Percentiles rank a stretch among this genome's conserved stretches.
Conservation (phyloP, 306 rosid species). For the Dryas alaskensis region DNA sequence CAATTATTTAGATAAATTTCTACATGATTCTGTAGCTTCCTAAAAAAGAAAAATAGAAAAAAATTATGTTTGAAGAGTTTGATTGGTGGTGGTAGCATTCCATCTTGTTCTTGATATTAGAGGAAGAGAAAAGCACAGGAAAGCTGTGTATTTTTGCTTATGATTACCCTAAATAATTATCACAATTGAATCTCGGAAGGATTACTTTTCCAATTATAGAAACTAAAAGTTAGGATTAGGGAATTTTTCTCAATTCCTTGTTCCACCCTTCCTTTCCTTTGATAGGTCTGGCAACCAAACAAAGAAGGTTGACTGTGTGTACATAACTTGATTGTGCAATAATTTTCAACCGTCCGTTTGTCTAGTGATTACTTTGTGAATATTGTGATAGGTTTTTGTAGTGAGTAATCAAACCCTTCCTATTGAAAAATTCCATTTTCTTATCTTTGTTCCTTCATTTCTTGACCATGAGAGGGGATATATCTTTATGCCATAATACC, state of each 20-base stretch:
- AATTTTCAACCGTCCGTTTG: not conserved
- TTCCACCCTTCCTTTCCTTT: not conserved
- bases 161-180: not conserved
- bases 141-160: not conserved
- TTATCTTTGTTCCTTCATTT: not conserved
- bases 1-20: not conserved
- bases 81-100: not conserved
- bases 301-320: not conserved
- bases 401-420: not conserved
- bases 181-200: not conserved
- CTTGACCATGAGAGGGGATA: not conserved
- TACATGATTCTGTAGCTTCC: not conserved
- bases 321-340: not conserved
- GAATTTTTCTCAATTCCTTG: not conserved
- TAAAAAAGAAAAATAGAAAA: not conserved
- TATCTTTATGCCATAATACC: too few relatives aligned
- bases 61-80: not conserved
- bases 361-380: not conserved
- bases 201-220: not conserved
- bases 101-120: not conserved
- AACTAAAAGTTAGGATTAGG: not conserved
- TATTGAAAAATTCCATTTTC: not conserved
- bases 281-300: not conserved
- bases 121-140: conserved; percentile 1
- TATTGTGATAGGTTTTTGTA: not conserved